Evolutionary conservation across 2,329 filamentous ascomycete genomes (phyloP).

Genomic region (Sarocladium strictum): DNA sequence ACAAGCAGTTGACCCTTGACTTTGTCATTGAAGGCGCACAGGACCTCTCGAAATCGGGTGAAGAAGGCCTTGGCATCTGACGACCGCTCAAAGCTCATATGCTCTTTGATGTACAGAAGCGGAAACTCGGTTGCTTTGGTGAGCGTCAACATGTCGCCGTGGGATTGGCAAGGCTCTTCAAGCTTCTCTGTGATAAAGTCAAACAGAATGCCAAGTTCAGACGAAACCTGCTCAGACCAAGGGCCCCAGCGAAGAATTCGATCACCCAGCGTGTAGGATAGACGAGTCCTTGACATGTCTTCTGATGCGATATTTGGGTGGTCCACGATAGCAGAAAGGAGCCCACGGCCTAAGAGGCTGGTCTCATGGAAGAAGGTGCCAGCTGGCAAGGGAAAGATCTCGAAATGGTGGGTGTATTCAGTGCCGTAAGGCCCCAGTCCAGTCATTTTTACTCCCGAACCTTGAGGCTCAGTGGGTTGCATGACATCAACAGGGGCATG

Average conservation of each 20-base stretch:
- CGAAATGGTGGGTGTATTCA: slow-evolving; percentile 56
- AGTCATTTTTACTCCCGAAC: slow-evolving; percentile 25
- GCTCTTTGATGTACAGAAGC: slow-evolving; percentile 39
- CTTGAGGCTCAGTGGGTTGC: neutral
- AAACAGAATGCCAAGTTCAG: slow-evolving; percentile 55
- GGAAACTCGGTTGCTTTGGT: slow-evolving; percentile 36
- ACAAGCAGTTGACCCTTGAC: slow-evolving; percentile 15
- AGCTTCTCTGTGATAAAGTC: slow-evolving; percentile 50
- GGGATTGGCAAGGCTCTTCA: slow-evolving; percentile 12
- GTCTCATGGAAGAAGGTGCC: slow-evolving; percentile 54
- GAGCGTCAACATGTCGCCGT: slow-evolving; percentile 11
- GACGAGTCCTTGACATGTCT: slow-evolving; percentile 23
- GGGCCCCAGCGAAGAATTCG: slow-evolving; percentile 46
- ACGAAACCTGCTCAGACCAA: slow-evolving; percentile 54
- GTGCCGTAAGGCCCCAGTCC: slow-evolving; percentile 57
- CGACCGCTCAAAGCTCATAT: slow-evolving; percentile 32
- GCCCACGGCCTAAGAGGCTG: slow-evolving; percentile 52
- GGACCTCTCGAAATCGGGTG: slow-evolving; percentile 35
- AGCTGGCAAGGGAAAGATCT: slow-evolving; percentile 50
- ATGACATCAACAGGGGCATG: neutral
- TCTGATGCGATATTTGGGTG: slow-evolving; percentile 10
- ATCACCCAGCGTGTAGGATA: slow-evolving; percentile 40
- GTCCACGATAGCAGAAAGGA: slow-evolving; percentile 30
- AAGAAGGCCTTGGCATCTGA: slow-evolving; percentile 34
- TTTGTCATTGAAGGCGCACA: slow-evolving; percentile 33